Evolutionary conservation across 352 stramenopile species (phyloP), one percentile per base, ranked within the genome.

Genomic region (Phytopythium cucurbitacearum): DNA sequence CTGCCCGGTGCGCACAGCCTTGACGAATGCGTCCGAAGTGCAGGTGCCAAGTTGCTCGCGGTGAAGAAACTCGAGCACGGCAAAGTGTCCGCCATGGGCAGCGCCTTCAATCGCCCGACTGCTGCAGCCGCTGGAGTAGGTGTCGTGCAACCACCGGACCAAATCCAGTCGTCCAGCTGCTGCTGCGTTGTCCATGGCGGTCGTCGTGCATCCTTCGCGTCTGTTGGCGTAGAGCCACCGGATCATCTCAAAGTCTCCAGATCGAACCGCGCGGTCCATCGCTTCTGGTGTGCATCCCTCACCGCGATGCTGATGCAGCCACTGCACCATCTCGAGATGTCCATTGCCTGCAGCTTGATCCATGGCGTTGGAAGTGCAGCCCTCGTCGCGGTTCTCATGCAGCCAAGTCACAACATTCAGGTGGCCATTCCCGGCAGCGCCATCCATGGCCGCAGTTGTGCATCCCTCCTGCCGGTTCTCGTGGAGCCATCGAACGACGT

Each of bases 401-500:
- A 76, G 46, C 59, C 63, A 76, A 4, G 56, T 40, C 35, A 68
- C 59, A 7, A 68, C 56, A 45, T 53, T 37, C 3, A 62, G 37
- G 9, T 51, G 52, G 10, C 64, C 60, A 36, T 53, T 38, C 35
- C 60, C 53, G 13, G 60, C 60, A 15, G 64, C 59, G 9, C 41
- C 44, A 32, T 71, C 60, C 60, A 71, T 68, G 4, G 64, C 60
- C 10, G 60, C 56, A 5, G 53, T 34, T 1, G 59, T 58, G 41
- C 64, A 65, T 3, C 64, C 64, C 58, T 71, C 64, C 5, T 53
- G 16, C 36, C 59, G 61, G 52, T 67, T 49, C 2, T 7, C 47
- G 40, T 78, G 65, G 39, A 78, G 47, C 45, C 71, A 78, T 7
- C 62, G 38, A 1, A 78, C 53, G 0, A 73, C 48, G 0, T 65